Evolutionary conservation across 1,139 yeast genomes (phyloP).

Genomic region (Geotrichum citri-aurantii): DNA sequence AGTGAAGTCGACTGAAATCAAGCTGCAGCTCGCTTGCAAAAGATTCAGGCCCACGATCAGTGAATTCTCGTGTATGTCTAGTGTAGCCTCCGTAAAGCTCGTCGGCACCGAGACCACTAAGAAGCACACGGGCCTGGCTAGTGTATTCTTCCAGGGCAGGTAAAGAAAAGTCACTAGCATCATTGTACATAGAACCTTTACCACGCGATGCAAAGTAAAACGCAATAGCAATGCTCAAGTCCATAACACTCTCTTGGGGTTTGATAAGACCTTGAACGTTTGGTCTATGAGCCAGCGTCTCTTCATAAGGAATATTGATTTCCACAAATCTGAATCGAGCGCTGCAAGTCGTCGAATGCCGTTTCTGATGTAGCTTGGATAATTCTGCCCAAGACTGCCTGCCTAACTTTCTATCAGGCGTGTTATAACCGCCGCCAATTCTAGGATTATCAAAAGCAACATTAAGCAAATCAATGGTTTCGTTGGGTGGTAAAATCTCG

Average conservation of each 20-base stretch:
- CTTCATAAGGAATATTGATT: conserved; percentile 64
- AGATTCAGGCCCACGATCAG: conserved; percentile 31
- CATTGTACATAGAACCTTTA: conserved; percentile 33
- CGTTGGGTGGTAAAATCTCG: conserved; percentile 35
- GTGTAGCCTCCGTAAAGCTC: conserved; percentile 93
- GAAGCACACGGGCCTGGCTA: conserved; percentile 59
- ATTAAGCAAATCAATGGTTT: conserved; percentile 68
- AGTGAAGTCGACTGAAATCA: conserved; percentile 70
- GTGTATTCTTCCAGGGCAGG: conserved; percentile 33
- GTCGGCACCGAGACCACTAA: conserved; percentile 97
- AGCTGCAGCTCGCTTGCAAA: conserved; percentile 52
- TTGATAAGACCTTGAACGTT: conserved; percentile 61
- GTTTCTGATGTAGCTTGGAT: conserved; percentile 9
- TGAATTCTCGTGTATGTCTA: conserved; percentile 49
- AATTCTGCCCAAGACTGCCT: conserved; percentile 54
- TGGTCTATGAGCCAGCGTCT: conserved; percentile 49
- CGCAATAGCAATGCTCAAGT: conserved; percentile 87
- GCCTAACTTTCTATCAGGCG: conserved; percentile 82
- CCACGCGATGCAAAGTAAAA: conserved; percentile 84
- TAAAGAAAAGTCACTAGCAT: conserved; percentile 7
- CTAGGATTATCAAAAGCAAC: conserved; percentile 95
- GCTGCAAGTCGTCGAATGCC: background rate
- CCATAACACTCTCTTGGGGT: conserved; percentile 92
- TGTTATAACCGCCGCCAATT: conserved; percentile 47
- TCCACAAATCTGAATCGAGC: conserved; percentile 49